Conservation (phyloP, 1,284 basidiomycete genomes). For the Caloboletus inedulis region DNA sequence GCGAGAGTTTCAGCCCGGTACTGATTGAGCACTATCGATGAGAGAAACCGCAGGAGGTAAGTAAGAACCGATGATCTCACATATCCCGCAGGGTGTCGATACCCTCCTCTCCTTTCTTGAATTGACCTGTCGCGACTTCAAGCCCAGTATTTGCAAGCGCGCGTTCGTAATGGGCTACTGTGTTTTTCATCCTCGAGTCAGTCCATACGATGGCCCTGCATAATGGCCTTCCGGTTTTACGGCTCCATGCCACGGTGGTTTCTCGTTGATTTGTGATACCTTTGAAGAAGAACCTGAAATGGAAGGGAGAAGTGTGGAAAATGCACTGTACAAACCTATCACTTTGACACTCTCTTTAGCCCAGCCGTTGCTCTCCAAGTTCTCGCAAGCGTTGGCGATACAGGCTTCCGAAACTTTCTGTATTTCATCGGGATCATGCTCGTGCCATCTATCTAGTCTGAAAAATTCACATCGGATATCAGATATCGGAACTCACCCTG, state of each 20-base stretch:
- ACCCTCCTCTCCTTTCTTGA: slow-evolving; percentile 71
- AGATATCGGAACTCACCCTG: slow-evolving; percentile 54
- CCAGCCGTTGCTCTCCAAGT: slow-evolving; percentile 76
- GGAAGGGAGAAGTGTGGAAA: slow-evolving; percentile 11
- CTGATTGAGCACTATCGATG: slow-evolving; percentile 36
- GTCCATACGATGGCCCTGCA: slow-evolving; percentile 96
- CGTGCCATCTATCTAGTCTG: slow-evolving; percentile 74
- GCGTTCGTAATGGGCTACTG: slow-evolving; percentile 75
- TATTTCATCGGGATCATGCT: slow-evolving; percentile 89
- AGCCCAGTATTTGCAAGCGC: slow-evolving; percentile 75
- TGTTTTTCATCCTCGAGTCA: slow-evolving; percentile 85
- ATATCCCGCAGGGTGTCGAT: slow-evolving; percentile 64
- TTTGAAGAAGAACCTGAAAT: slow-evolving; percentile 29
- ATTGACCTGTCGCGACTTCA: slow-evolving; percentile 62
- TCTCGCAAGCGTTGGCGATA: slow-evolving; percentile 70
- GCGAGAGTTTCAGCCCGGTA: slow-evolving; percentile 90
- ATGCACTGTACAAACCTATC: slow-evolving; percentile 61
- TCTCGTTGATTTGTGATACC: slow-evolving; percentile 98
- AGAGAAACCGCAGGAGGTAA: neutral
- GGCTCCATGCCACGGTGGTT: slow-evolving; percentile 94
- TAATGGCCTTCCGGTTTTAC: slow-evolving; percentile 82
- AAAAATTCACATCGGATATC: neutral
- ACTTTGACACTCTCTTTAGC: slow-evolving; percentile 81
- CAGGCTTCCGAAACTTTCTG: slow-evolving; percentile 75
- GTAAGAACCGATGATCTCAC: slow-evolving; percentile 41